These are phyloP conservation scores for Dactylella cylindrospora DNA, from an alignment of 2,329 filamentous ascomycete species.

Conservation along the genomic window DNA sequence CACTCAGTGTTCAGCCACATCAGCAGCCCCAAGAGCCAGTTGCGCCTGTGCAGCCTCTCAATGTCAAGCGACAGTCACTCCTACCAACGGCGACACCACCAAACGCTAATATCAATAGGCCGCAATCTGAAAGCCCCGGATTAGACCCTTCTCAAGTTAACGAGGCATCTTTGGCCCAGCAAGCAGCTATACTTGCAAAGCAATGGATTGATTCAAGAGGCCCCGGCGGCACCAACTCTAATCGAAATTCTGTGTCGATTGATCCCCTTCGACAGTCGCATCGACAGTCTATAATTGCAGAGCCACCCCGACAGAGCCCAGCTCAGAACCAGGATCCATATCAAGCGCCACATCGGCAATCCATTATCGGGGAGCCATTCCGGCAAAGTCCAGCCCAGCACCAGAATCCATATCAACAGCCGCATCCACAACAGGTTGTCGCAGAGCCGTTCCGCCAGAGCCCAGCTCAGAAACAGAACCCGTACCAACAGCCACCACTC, in stretches of 20 bases:
- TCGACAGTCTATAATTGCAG: constrained; percentile 19
- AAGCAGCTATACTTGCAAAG: constrained; percentile 36
- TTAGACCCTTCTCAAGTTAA: constrained; percentile 16
- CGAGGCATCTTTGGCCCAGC: constrained; percentile 26
- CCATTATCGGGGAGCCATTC: constrained; percentile 10
- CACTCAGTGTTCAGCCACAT: constrained; percentile 6
- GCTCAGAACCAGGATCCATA: constrained; percentile 15
- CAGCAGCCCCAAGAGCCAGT: constrained; percentile 8
- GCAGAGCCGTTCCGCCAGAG: no score
- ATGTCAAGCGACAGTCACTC: constrained; percentile 23
- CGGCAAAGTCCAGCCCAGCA: no score
- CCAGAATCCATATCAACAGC: no score
- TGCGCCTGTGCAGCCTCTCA: constrained; percentile 27
- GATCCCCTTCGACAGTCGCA: constrained; percentile 12
- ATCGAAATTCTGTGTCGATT: neutral
- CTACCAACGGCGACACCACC: constrained; percentile 3
- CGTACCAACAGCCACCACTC: constrained; percentile 17
- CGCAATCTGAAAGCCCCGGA: neutral
- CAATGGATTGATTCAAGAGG: constrained; percentile 26
- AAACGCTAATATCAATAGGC: constrained; percentile 1
- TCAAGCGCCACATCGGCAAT: constrained; percentile 3
- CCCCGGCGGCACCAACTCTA: neutral
- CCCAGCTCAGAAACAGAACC: constrained; percentile 12
- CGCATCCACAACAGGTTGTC: no score
- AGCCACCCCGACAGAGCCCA: constrained; percentile 14